Evolutionary conservation across 2,329 filamentous ascomycete genomes (phyloP).

Genomic region (Rutstroemia sydowiana): DNA sequence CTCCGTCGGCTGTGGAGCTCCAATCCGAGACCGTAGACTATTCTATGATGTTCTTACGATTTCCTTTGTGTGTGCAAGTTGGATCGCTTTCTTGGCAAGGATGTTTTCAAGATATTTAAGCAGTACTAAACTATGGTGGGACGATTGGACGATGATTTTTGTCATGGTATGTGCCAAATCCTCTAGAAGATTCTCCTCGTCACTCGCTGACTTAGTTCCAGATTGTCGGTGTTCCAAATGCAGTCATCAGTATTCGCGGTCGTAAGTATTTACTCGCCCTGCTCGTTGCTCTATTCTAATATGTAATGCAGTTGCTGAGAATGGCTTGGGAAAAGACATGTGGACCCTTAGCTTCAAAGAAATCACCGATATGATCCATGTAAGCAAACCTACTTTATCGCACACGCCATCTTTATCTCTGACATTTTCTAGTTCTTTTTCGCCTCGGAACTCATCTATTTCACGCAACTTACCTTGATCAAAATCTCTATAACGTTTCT

Average conservation of each 20-base stretch:
- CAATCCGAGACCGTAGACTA: not conserved
- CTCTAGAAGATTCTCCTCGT: not conserved
- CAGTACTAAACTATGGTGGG: conserved; percentile 1
- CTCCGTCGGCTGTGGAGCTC: not conserved
- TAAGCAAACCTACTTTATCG: conserved; percentile 1
- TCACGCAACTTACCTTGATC: conserved; percentile 12
- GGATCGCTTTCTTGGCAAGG: not conserved
- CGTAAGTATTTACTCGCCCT: not conserved
- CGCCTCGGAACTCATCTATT: conserved; percentile 15
- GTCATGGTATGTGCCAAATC: conserved; percentile 1
- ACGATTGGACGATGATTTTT: not conserved
- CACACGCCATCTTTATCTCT: not conserved
- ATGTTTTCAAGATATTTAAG: not conserved
- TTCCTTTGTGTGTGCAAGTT: not conserved
- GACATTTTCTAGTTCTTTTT: conserved; percentile 13
- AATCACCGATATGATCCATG: conserved; percentile 13
- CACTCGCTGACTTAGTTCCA: not conserved
- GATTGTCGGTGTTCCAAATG: conserved; percentile 1
- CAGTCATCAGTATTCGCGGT: not conserved
- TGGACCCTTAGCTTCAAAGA: conserved; percentile 13
- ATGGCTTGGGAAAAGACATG: conserved; percentile 16
- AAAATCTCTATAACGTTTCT: conserved; percentile 15
- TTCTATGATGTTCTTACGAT: not conserved
- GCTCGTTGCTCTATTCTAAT: not conserved
- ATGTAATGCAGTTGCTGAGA: conserved; percentile 5